Evolutionary conservation across 208 protist genomes (phyloP), one percentile per base, ranked within the genome.

Genomic region (Novymonas esmeraldas): DNA sequence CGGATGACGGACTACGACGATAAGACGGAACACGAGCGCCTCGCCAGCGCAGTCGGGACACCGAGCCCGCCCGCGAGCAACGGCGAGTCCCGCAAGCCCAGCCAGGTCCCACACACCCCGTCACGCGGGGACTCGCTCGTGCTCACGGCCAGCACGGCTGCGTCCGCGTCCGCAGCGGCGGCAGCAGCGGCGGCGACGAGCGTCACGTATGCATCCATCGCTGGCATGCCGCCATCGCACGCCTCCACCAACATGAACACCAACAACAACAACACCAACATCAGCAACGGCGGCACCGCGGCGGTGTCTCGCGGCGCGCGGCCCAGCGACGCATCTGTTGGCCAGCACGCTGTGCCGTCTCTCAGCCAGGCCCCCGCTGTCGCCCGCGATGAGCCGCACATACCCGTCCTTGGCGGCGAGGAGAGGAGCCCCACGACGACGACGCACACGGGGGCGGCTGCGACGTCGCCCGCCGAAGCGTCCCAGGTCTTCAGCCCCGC

Each of bases 1-100:
- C 20, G 44, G 28, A 50, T 61, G 70, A 69, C 54, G 24, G 58
- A 76, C 45, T 42, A 70, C 62, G 49, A 70, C n/a, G 64, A 52
- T 36, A 46, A 48, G 26, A 20, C 33, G n/a, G 64, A 77, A 6
- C 38, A 41, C 6, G 29, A 66, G 34, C 44, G 58, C 33, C 22
- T 67, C 4, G 58, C 39, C 52, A 66, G 41, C 6, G 60, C 68
- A n/a, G 60, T 67, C 3, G 51, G 22, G n/a, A 49, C 50, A 16
- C 68, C 44, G 36, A 49, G 48, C 6, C 44, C 36, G 14, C 41
- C 42, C 4, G 44, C 24, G 51, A 59, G 49, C 48, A 42, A 10
- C 6, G 18, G 14, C 14, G 38, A 7, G 11, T 64, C 66, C 3
- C 49, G 39, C 28, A 51, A 60, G 14, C 56, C 24, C 5, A 72